Evolutionary conservation across 441 rosid species (phyloP).

Genomic region (Aleurites moluccanus): DNA sequence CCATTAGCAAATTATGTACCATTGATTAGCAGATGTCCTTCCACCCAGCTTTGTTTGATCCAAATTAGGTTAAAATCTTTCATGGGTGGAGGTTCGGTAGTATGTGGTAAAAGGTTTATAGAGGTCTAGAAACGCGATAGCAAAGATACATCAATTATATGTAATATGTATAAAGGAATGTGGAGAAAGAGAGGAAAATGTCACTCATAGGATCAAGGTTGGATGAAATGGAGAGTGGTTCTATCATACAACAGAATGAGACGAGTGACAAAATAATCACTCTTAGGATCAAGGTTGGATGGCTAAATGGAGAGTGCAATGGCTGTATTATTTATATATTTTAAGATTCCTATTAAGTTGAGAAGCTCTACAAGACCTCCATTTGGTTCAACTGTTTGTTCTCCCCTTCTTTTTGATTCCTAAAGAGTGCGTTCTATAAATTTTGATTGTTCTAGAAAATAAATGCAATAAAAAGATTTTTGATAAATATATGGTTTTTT

Average conservation of each 20-base stretch:
- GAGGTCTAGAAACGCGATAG: too few relatives aligned
- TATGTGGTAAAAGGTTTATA: too few relatives aligned
- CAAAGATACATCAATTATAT: too few relatives aligned
- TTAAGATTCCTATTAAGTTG: neutral
- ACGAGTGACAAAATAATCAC: neutral
- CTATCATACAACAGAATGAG: neutral
- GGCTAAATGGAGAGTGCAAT: neutral
- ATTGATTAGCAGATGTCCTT: too few relatives aligned
- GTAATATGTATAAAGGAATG: neutral
- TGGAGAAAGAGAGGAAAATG: neutral
- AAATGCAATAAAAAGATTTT: too few relatives aligned
- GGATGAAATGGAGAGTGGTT: neutral
- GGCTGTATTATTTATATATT: neutral
- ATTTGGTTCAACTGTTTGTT: neutral
- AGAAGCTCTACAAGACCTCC: neutral
- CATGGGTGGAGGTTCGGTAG: neutral
- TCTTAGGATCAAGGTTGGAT: neutral
- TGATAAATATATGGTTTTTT: too few relatives aligned
- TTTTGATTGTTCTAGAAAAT: neutral
- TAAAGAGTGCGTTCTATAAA: neutral
- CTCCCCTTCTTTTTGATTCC: too few relatives aligned
- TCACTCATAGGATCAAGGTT: neutral
- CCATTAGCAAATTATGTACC: too few relatives aligned
- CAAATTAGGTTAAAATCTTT: neutral
- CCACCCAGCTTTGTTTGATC: neutral